Evolutionary conservation across 805 yeast species (phyloP), one percentile per base, ranked within the genome.

Genomic region (Sungouiozyma ichnusensis): DNA sequence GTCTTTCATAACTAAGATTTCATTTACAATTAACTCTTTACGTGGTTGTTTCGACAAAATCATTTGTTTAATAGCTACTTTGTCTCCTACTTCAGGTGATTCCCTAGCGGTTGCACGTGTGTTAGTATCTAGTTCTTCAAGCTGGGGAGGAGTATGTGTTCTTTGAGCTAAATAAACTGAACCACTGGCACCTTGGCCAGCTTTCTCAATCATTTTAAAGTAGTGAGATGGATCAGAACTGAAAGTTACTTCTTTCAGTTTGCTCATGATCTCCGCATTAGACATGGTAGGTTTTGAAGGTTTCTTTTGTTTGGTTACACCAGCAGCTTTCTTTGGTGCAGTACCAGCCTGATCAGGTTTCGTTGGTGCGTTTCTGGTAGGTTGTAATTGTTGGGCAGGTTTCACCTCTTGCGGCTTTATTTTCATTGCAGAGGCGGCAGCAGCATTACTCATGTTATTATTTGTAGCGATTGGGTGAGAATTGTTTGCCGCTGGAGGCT

Each of bases 111-210:
- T 11, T 6, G 11, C 11, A 7, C 11, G 29, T 11, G 29, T 7
- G 11, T 24, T 6, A 11, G 29, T 7, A 6, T 24, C 11, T 11
- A 24, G 11, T 24, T 24, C 29, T 24, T 24, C 29, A 20, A 45
- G 43, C 27, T 45, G 47, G 1, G 60, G 60, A n/a, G 63, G 64
- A 9, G 60, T 63, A 42, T 69, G 70, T 38, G 76, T 63, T 37
- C 81, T 73, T 55, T 77, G 79, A 0, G 96, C 96, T 38, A 87
- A 68, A 57, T 83, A 92, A 16, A 92, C 99, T 3, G 94, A 86
- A 16, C 98, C 99, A 48, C 88, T 77, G 0, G 99, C 99, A 55
- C 99, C 99, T 66, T 92, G 97, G 15, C 99, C 99, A 1, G 90
- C 92, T 50, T 81, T 81, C 57, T 81, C 86, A 46, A 84, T 72